phyloP scores from a whole-genome alignment of 2,329 filamentous ascomycete genomes.

The Fusarium sp. region DNA sequence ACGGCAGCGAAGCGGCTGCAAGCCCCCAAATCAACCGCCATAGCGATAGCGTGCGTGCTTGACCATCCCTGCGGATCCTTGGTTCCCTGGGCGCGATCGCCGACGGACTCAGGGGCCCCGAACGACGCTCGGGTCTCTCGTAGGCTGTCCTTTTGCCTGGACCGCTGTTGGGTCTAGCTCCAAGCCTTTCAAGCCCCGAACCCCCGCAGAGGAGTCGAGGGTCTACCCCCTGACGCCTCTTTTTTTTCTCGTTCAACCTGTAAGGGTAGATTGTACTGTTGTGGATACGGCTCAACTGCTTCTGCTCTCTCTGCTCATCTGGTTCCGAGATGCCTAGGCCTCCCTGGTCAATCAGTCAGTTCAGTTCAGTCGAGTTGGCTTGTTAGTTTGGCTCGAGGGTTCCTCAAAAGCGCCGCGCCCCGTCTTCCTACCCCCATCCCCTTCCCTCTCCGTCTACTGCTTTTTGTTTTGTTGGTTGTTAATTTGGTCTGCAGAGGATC shows the following conservation, averaged over 20 bases:
- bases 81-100: conserved; percentile 42
- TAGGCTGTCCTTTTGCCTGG: conserved; percentile 36
- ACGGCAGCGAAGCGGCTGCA: background rate
- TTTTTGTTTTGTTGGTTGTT: conserved; percentile 30
- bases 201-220: conserved; percentile 45
- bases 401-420: conserved; percentile 44
- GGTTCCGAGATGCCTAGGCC: conserved; percentile 34
- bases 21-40: conserved; percentile 10
- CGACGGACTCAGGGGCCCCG: conserved; percentile 45
- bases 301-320: conserved; percentile 39
- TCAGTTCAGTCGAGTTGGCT: conserved; percentile 35
- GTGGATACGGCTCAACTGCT: conserved; percentile 30
- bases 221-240: conserved; percentile 45
- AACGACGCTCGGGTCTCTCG: conserved; percentile 44
- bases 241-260: conserved; percentile 34
- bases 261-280: conserved; percentile 23
- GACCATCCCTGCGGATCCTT: conserved; percentile 31
- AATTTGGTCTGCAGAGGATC: conserved; percentile 22
- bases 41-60: conserved; percentile 5
- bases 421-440: conserved; percentile 39
- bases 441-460: conserved; percentile 32
- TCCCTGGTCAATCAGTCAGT: conserved; percentile 34
- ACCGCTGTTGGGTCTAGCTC: conserved; percentile 45
- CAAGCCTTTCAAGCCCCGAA: conserved; percentile 40
- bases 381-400: conserved; percentile 30